Evolutionary conservation across 2,329 filamentous ascomycete genomes (phyloP), one percentile per base, ranked within the genome.

Genomic region (Diaporthe australafricana): DNA sequence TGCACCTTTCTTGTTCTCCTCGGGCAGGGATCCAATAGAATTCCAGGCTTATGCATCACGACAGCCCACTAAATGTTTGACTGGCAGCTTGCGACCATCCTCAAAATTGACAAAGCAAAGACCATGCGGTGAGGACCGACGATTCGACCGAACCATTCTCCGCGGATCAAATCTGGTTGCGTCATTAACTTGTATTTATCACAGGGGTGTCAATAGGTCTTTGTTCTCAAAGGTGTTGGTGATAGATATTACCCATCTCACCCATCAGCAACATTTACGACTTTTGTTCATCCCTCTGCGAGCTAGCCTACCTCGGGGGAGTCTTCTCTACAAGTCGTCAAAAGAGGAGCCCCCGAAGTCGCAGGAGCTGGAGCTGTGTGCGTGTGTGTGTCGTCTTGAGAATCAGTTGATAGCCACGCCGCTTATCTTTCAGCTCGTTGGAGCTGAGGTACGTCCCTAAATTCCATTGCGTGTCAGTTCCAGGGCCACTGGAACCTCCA

Each of bases 301-400:
- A 17, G 8, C 9, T 11, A 17, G 2, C 14, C 32, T 5, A 16
- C 40, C 32, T 17, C 1, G 14, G 8, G 22, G 14, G n/a, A n/a
- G 4, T 20, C 5, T 16, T 7, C 3, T 1, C 8, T 3, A 16
- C 14, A 1, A 2, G 2, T 5, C 5, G n/a, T 3, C 17, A 11
- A 7, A 2, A 40, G 16, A 25, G 5, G 0, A 3, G 17, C 2
- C 35, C 2, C 5, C 27, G 35, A 35, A 11, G 22, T n/a, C 1
- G 4, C 38, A 12, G 4, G 6, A 25, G n/a, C 12, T 57, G 14
- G 17, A 27, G 1, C 7, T 3, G 2, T 16, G 14, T 35, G 5
- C n/a, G n/a, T n/a, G n/a, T n/a, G n/a, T n/a, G n/a, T n/a, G 16
- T 9, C 7, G 0, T 35, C 20, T 17, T 9, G 14, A 20, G n/a